Evolutionary conservation across 1,284 basidiomycete species (phyloP).

Genomic region (Boletus semigastroideus): DNA sequence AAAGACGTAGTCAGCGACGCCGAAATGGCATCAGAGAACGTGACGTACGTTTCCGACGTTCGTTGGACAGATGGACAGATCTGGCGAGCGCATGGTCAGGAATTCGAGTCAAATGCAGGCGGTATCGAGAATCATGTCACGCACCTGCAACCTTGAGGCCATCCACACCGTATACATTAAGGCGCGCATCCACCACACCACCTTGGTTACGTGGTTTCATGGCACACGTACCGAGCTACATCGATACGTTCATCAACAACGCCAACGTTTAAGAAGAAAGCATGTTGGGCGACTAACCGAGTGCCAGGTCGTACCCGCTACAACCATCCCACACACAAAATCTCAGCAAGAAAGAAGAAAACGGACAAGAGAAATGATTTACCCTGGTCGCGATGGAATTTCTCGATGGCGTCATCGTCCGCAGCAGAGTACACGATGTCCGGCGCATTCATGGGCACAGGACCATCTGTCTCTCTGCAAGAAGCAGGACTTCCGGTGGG

Average conservation of each 20-base stretch:
- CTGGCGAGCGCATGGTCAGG: slow-evolving; percentile 1
- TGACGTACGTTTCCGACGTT: slow-evolving; percentile 21
- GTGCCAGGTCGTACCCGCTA: slow-evolving; percentile 54
- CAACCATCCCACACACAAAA: not conserved
- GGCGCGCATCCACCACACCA: slow-evolving; percentile 20
- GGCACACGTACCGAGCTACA: slow-evolving; percentile 26
- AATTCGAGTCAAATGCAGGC: not conserved
- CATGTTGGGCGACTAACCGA: slow-evolving; percentile 39
- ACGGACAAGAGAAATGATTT: not conserved
- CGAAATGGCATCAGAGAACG: not conserved
- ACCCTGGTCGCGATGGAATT: slow-evolving; percentile 38
- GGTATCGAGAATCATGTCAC: not conserved
- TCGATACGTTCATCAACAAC: not conserved
- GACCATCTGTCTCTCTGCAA: slow-evolving; percentile 31
- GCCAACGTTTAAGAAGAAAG: not conserved
- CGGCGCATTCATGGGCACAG: slow-evolving; percentile 43
- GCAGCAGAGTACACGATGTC: slow-evolving; percentile 53
- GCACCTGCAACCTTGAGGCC: slow-evolving; percentile 26
- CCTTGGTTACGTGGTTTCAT: slow-evolving; percentile 21
- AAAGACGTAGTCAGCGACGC: not conserved
- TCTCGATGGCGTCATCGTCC: slow-evolving; percentile 54
- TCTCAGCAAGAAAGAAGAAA: not conserved
- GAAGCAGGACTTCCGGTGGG: slow-evolving; percentile 44
- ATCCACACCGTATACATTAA: slow-evolving; percentile 23
- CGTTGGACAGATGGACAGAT: slow-evolving; percentile 25